Evolutionary conservation across 306 rosid species (phyloP).

Genomic region (Quercus suber): DNA sequence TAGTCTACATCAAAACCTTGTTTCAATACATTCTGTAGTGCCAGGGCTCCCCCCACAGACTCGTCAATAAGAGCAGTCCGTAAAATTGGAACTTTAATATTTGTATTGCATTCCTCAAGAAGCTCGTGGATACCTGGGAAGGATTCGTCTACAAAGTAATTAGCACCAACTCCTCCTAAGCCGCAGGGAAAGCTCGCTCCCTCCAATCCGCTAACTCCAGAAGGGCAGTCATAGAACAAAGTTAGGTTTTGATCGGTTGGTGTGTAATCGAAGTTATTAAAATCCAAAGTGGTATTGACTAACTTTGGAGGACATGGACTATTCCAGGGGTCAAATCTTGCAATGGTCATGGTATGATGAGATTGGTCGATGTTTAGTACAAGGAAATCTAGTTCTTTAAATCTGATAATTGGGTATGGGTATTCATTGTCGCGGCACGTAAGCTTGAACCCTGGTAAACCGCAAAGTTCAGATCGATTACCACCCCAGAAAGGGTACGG

Average conservation of each 20-base stretch:
- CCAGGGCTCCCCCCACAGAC: too few species aligned
- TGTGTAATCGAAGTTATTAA: slow-evolving; percentile 7
- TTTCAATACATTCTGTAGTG: too few species aligned
- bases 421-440: slow-evolving; percentile 17
- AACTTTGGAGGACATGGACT: background rate
- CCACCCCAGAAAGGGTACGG: slow-evolving; percentile 40
- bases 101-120: too few species aligned
- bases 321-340: slow-evolving; percentile 32
- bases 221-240: slow-evolving; percentile 21
- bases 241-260: slow-evolving; percentile 13
- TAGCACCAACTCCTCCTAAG: background rate
- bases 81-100: too few species aligned
- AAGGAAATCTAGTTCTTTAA: slow-evolving; percentile 15
- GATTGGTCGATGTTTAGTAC: slow-evolving; percentile 14
- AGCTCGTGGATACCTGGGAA: too few species aligned
- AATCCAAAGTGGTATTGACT: slow-evolving; percentile 12
- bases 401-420: slow-evolving; percentile 15
- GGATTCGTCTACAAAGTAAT: background rate
- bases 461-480: slow-evolving; percentile 25
- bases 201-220: too few species aligned
- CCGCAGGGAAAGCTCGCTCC: background rate
- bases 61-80: too few species aligned
- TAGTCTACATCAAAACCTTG: too few species aligned
- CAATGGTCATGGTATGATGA: slow-evolving; percentile 11
- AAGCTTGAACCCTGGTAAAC: slow-evolving; percentile 29